These are phyloP conservation scores for Hypoxylon lenormandii DNA, from an alignment of 495 filamentous ascomycete genomes.

Conservation along the genomic window DNA sequence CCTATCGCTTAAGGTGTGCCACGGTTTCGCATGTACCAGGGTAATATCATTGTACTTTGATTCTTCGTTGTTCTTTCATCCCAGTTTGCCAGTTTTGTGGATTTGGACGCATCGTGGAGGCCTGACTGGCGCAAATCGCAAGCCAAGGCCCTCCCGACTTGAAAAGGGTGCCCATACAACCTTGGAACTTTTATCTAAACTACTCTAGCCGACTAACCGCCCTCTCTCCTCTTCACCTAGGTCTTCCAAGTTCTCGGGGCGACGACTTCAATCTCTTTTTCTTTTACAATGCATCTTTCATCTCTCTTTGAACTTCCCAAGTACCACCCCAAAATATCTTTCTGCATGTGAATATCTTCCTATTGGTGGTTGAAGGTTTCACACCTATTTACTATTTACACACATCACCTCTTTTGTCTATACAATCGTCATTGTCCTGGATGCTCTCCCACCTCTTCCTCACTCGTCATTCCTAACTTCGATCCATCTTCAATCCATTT, in stretches of 20 bases:
- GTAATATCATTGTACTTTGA: constrained; percentile 10
- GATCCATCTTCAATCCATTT: constrained; percentile 1
- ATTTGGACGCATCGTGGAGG: constrained; percentile 29
- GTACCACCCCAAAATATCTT: constrained; percentile 3
- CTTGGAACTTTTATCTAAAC: constrained; percentile 29
- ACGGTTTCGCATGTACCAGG: constrained; percentile 6
- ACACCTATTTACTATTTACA: constrained; percentile 6
- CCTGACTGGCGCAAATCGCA: too few relatives aligned
- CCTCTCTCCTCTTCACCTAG: constrained; percentile 25
- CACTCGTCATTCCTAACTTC: constrained; percentile 3
- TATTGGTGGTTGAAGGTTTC: constrained; percentile 14
- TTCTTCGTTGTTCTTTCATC: not conserved
- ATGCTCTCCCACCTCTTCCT: not conserved
- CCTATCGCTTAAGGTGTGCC: not conserved
- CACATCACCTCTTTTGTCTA: not conserved
- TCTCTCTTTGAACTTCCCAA: constrained; percentile 14
- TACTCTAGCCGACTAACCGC: constrained; percentile 38
- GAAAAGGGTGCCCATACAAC: constrained; percentile 33
- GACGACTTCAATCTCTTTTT: constrained; percentile 12
- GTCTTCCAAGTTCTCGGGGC: constrained; percentile 20
- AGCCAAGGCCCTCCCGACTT: too few relatives aligned
- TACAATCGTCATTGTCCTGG: constrained; percentile 13
- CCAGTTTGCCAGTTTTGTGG: constrained; percentile 18
- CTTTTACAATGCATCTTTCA: constrained; percentile 28
- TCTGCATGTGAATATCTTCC: constrained; percentile 21